Percentiles rank a stretch among this genome's conserved stretches.
Conservation (phyloP, 805 yeast genomes). For the Candida suzukii region DNA sequence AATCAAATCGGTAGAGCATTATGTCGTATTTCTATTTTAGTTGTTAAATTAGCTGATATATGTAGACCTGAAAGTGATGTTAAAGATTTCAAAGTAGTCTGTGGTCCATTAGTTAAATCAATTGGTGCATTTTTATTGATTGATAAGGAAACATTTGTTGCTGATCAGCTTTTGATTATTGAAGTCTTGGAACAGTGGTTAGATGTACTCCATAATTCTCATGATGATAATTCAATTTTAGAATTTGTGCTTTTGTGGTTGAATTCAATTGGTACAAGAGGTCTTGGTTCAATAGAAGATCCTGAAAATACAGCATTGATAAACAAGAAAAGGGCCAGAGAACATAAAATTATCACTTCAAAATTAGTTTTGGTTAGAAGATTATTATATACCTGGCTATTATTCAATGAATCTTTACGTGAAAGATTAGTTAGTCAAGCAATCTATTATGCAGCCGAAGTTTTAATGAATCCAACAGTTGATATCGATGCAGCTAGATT, state of each 20-base stretch:
- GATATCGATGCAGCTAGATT: constrained; percentile 58
- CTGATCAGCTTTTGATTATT: constrained; percentile 58
- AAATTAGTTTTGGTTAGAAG: constrained; percentile 59
- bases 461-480: constrained; percentile 38
- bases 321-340: constrained; percentile 36
- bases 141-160: constrained; percentile 38
- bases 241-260: constrained; percentile 37
- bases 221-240: constrained; percentile 33
- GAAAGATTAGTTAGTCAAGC: constrained; percentile 36
- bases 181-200: constrained; percentile 54
- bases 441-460: constrained; percentile 52
- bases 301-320: constrained; percentile 18
- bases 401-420: constrained; percentile 18
- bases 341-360: constrained; percentile 46
- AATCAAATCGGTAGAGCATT: constrained; percentile 54
- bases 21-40: constrained; percentile 49
- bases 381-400: constrained; percentile 34
- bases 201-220: constrained; percentile 31
- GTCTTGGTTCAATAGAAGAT: constrained; percentile 37
- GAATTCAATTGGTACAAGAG: constrained; percentile 50
- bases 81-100: constrained; percentile 10
- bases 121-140: constrained; percentile 38
- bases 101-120: constrained; percentile 25
- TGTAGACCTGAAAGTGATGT: constrained; percentile 2
- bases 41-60: constrained; percentile 35